These are phyloP conservation scores for Pleurotus sapidus DNA, from an alignment of 768 basidiomycete species.

Conservation along the genomic window DNA sequence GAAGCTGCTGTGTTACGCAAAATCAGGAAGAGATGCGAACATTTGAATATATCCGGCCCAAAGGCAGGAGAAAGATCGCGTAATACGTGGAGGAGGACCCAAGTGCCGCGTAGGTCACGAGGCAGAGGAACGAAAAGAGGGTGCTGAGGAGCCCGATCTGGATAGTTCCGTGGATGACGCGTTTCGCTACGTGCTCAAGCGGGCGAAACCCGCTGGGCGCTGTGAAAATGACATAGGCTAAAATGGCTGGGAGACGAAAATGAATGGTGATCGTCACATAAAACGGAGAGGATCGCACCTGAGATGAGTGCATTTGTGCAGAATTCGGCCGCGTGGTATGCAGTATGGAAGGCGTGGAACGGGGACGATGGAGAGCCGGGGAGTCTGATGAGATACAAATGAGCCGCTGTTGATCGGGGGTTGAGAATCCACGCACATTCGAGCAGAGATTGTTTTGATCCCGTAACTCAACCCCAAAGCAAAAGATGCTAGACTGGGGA, in stretches of 20 bases:
- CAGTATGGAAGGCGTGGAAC: not conserved
- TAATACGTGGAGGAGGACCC: not conserved
- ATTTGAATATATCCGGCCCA: not conserved
- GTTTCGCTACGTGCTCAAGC: not conserved
- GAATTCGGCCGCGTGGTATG: not conserved
- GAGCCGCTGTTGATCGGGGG: not conserved
- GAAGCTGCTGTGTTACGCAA: not conserved
- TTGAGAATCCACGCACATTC: not conserved
- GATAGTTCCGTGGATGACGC: not conserved
- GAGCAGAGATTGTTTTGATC: not conserved
- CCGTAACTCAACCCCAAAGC: not conserved
- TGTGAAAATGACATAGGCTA: not conserved
- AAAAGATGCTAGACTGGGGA: not conserved
- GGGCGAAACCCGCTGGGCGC: not conserved
- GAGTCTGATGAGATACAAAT: not conserved
- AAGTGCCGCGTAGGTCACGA: not conserved
- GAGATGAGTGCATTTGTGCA: not conserved
- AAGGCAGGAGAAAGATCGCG: not conserved
- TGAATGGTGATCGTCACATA: not conserved
- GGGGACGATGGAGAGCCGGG: not conserved
- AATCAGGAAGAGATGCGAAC: not conserved
- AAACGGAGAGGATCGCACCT: not conserved
- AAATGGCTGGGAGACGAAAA: not conserved
- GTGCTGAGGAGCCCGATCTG: not conserved
- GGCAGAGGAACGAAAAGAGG: not conserved